These are phyloP conservation scores for Coemansia sp. DNA, from an alignment of 192 early-diverging fungal genomes.

Conservation along the genomic window DNA sequence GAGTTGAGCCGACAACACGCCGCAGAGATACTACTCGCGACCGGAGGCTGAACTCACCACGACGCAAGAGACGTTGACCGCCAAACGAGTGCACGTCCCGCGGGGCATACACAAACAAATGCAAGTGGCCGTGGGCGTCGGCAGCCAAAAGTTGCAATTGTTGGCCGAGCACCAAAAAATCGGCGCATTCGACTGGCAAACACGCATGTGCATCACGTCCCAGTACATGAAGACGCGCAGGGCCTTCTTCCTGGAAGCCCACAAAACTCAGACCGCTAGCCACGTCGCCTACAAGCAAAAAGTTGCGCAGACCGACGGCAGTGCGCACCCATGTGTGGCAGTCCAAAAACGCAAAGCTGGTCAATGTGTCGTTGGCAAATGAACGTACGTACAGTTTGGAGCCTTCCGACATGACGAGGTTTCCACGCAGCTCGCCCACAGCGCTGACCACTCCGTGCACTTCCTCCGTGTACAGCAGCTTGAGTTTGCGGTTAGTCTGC, in stretches of 20 bases:
- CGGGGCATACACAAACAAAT: conserved; percentile 83
- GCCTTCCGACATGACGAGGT: conserved; percentile 83
- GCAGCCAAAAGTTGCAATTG: conserved; percentile 80
- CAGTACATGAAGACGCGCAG: conserved; percentile 80
- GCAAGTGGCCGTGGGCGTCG: conserved; percentile 66
- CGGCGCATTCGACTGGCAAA: conserved; percentile 69
- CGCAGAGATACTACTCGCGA: conserved; percentile 70
- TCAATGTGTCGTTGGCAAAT: conserved; percentile 77
- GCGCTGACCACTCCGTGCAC: conserved; percentile 86
- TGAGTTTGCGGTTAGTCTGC: conserved; percentile 90
- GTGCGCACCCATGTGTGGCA: conserved; percentile 87
- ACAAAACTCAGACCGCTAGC: conserved; percentile 86
- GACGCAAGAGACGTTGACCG: conserved; percentile 85
- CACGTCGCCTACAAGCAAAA: conserved; percentile 84
- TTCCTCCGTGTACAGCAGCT: conserved; percentile 77
- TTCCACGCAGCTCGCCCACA: conserved; percentile 81
- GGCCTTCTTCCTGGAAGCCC: conserved; percentile 91
- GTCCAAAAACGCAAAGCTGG: conserved; percentile 93
- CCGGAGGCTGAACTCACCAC: conserved; percentile 86
- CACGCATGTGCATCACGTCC: conserved; percentile 83
- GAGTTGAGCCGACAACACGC: conserved; percentile 53
- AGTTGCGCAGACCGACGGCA: conserved; percentile 80
- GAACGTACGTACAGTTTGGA: conserved; percentile 84
- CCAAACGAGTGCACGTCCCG: conserved; percentile 84
- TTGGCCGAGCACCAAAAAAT: conserved; percentile 78